These are phyloP conservation scores for Penicillium macrosclerotiorum DNA, from an alignment of 495 filamentous ascomycete species.

Conservation along the genomic window DNA sequence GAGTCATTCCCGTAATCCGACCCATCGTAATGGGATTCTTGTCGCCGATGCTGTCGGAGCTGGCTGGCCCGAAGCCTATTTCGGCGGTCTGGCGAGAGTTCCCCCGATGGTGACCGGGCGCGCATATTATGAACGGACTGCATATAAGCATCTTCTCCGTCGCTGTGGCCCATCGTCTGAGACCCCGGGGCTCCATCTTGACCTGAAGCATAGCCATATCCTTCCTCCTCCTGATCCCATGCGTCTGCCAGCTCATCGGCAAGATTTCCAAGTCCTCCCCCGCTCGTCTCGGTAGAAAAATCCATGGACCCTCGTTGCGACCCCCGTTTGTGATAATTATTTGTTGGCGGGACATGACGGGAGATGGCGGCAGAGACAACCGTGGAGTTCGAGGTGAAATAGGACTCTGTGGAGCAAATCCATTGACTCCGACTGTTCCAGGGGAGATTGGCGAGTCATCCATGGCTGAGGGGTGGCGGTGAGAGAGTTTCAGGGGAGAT, in stretches of 20 bases:
- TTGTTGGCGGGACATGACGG: slow-evolving; percentile 55
- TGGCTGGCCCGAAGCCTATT: slow-evolving; percentile 29
- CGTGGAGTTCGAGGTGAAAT: slow-evolving; percentile 41
- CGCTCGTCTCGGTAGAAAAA: slow-evolving; percentile 43
- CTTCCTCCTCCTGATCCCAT: slow-evolving; percentile 60
- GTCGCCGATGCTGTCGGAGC: slow-evolving; percentile 41
- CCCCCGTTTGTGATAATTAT: slow-evolving; percentile 50
- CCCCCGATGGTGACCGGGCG: slow-evolving; percentile 27
- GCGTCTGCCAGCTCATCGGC: slow-evolving; percentile 70
- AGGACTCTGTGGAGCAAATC: slow-evolving; percentile 39
- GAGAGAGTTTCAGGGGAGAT: slow-evolving; percentile 61
- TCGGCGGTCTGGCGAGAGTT: slow-evolving; percentile 27
- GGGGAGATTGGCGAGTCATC: slow-evolving; percentile 54
- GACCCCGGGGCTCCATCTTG: slow-evolving; percentile 35
- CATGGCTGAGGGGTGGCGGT: slow-evolving; percentile 61
- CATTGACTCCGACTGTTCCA: slow-evolving; percentile 33
- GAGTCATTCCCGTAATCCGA: slow-evolving; percentile 65
- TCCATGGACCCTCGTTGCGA: slow-evolving; percentile 45
- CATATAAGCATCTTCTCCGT: slow-evolving; percentile 35
- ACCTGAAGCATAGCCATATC: slow-evolving; percentile 42
- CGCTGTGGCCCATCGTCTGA: slow-evolving; percentile 34
- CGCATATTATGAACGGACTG: slow-evolving; percentile 26
- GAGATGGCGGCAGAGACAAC: slow-evolving; percentile 59
- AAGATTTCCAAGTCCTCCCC: slow-evolving; percentile 70
- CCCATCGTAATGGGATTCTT: slow-evolving; percentile 54